These are phyloP conservation scores for Leccinum ponderosum DNA, from an alignment of 1,284 basidiomycete genomes.

Conservation along the genomic window DNA sequence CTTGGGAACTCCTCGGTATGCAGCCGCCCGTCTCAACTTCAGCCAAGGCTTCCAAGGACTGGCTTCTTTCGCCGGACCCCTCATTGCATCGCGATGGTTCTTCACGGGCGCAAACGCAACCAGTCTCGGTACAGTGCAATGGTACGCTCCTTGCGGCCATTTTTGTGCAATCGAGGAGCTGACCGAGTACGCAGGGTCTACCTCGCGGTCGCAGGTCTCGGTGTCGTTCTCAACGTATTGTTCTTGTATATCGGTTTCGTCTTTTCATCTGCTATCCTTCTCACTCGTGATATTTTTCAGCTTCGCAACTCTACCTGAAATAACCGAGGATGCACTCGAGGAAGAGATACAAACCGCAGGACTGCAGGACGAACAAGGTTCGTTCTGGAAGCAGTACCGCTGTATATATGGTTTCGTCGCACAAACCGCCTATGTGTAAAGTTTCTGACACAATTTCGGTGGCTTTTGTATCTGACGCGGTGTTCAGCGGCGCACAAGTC, in stretches of 20 bases:
- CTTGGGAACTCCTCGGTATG: conserved; percentile 66
- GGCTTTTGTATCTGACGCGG: background rate
- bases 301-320: conserved; percentile 75
- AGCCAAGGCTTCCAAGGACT: conserved; percentile 84
- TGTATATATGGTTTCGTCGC: conserved; percentile 73
- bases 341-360: conserved; percentile 50
- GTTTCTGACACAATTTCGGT: conserved; percentile 14
- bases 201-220: conserved; percentile 72
- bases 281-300: conserved; percentile 30
- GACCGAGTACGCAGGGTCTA: conserved; percentile 56
- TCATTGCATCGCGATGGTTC: conserved; percentile 79
- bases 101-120: conserved; percentile 64
- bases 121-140: conserved; percentile 73
- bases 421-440: conserved; percentile 67
- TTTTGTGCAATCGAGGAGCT: background rate
- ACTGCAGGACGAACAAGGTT: conserved; percentile 45
- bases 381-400: conserved; percentile 73
- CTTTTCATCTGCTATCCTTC: background rate
- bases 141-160: conserved; percentile 35
- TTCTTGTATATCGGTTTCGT: conserved; percentile 52
- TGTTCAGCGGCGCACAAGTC: conserved; percentile 66
- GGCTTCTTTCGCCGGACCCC: conserved; percentile 76
- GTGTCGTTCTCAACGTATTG: conserved; percentile 60
- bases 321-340: conserved; percentile 64
- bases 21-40: conserved; percentile 78